phyloP scores from a whole-genome alignment of 2,329 filamentous ascomycete species.

The Colletotrichum costaricense region DNA sequence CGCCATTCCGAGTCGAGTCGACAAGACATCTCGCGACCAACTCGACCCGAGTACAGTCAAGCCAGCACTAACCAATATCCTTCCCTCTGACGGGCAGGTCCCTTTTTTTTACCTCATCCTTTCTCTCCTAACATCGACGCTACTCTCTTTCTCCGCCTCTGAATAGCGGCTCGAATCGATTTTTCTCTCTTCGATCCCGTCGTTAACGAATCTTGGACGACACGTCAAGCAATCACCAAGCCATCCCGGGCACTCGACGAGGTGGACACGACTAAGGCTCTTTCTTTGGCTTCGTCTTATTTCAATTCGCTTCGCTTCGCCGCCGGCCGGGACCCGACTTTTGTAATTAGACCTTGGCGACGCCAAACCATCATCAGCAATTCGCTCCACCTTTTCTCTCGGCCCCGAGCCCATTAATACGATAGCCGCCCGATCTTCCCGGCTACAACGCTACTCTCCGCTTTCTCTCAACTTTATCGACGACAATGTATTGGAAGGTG shows the following conservation, averaged over 20 bases:
- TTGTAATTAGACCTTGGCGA: slow-evolving; percentile 34
- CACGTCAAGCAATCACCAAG: slow-evolving; percentile 32
- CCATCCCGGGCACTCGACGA: slow-evolving; percentile 9
- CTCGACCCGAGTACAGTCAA: slow-evolving; percentile 31
- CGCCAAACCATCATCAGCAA: slow-evolving; percentile 22
- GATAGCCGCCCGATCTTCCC: slow-evolving; percentile 4
- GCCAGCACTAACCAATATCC: slow-evolving; percentile 31
- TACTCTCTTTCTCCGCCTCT: slow-evolving; percentile 9
- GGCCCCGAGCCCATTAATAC: slow-evolving; percentile 30
- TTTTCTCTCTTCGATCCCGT: slow-evolving; percentile 17
- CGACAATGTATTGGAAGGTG: slow-evolving; percentile 35
- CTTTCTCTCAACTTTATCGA: not conserved
- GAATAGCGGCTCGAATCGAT: slow-evolving; percentile 37
- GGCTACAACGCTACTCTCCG: not conserved
- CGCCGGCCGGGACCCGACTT: slow-evolving; percentile 37
- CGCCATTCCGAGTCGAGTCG: slow-evolving; percentile 34
- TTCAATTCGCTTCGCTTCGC: slow-evolving; percentile 35
- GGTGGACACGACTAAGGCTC: slow-evolving; percentile 23
- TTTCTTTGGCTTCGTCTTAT: slow-evolving; percentile 28
- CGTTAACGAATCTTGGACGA: slow-evolving; percentile 13
- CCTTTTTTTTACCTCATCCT: slow-evolving; percentile 40
- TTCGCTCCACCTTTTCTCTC: slow-evolving; percentile 27
- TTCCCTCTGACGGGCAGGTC: slow-evolving; percentile 48
- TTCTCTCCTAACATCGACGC: slow-evolving; percentile 2
- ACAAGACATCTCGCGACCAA: slow-evolving; percentile 34